phyloP scores from a whole-genome alignment of 2,329 filamentous ascomycete species.

The Hypoxylon sp. region DNA sequence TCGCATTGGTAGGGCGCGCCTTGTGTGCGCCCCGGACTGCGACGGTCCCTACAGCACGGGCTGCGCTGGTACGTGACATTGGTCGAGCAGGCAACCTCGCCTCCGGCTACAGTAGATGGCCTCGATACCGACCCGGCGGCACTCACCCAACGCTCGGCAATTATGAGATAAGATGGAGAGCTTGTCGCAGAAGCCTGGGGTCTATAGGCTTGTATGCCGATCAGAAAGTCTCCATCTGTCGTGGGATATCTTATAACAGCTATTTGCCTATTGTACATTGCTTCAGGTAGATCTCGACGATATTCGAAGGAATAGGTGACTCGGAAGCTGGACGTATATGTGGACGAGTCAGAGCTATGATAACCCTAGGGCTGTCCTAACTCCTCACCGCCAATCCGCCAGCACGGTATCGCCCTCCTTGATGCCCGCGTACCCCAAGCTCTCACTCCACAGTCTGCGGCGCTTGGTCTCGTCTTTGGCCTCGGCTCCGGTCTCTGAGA shows the following conservation, averaged over 20 bases:
- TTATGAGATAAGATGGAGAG: slow-evolving; percentile 5
- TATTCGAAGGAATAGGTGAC: not conserved
- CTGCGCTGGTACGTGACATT: slow-evolving; percentile 24
- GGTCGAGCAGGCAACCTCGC: slow-evolving; percentile 5
- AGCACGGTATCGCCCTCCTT: slow-evolving; percentile 33
- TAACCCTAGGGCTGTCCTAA: slow-evolving; percentile 2
- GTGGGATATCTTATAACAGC: slow-evolving; percentile 2
- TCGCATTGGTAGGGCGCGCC: slow-evolving; percentile 8
- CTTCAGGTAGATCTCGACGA: slow-evolving; percentile 1
- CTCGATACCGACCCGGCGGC: slow-evolving; percentile 35
- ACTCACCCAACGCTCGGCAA: slow-evolving; percentile 31
- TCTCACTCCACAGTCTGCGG: slow-evolving; percentile 30
- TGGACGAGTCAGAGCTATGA: not conserved
- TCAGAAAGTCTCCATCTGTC: slow-evolving; percentile 4
- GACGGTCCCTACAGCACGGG: slow-evolving; percentile 30
- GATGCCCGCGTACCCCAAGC: slow-evolving; percentile 21
- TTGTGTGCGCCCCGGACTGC: slow-evolving; percentile 20
- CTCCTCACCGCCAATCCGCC: slow-evolving; percentile 27
- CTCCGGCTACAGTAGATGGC: slow-evolving; percentile 13
- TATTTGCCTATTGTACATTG: not conserved
- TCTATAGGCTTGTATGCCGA: slow-evolving; percentile 10
- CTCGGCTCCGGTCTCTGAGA: slow-evolving; percentile 26
- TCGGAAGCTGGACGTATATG: too few relatives aligned
- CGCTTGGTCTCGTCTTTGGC: slow-evolving; percentile 32
- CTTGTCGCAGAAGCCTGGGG: not conserved